phyloP scores from a whole-genome alignment of 345 rosid genomes.

The Hypericum androsaemum region DNA sequence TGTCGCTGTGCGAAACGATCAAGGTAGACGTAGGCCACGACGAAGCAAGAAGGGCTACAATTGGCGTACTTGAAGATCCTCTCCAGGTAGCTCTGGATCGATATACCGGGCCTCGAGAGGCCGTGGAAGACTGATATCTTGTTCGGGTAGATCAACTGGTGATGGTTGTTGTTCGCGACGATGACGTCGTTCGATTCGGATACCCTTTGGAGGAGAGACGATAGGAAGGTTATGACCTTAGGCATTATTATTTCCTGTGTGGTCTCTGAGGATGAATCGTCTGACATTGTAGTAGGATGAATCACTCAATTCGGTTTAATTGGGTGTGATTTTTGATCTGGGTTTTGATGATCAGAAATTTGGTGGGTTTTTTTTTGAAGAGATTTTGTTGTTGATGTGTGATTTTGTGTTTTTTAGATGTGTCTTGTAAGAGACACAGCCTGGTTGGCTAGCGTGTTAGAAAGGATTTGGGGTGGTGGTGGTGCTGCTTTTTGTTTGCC shows the following conservation, averaged over 20 bases:
- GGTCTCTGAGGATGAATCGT: too few relatives aligned
- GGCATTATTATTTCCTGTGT: slow-evolving; percentile 24
- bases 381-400: too few relatives aligned
- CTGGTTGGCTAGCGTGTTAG: too few relatives aligned
- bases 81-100: slow-evolving; percentile 53
- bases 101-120: slow-evolving; percentile 42
- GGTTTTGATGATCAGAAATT: too few relatives aligned
- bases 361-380: too few relatives aligned
- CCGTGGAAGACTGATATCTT: slow-evolving; percentile 70
- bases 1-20: slow-evolving; percentile 70
- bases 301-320: too few relatives aligned
- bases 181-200: slow-evolving; percentile 54
- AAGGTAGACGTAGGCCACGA: slow-evolving; percentile 81
- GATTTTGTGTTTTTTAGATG: too few relatives aligned
- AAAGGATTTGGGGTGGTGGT: too few relatives aligned
- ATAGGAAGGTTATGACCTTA: slow-evolving; percentile 49
- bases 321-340: too few relatives aligned
- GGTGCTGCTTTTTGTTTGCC: too few relatives aligned
- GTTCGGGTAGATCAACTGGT: slow-evolving; percentile 24
- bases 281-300: too few relatives aligned
- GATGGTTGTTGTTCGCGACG: not conserved
- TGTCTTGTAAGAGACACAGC: too few relatives aligned
- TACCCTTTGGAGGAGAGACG: slow-evolving; percentile 58
- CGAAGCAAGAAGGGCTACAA: slow-evolving; percentile 78
- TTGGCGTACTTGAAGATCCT: slow-evolving; percentile 84